Base-by-base conservation (phyloP, 257 asterid genomes). In the Nicotiana undulata region DNA sequence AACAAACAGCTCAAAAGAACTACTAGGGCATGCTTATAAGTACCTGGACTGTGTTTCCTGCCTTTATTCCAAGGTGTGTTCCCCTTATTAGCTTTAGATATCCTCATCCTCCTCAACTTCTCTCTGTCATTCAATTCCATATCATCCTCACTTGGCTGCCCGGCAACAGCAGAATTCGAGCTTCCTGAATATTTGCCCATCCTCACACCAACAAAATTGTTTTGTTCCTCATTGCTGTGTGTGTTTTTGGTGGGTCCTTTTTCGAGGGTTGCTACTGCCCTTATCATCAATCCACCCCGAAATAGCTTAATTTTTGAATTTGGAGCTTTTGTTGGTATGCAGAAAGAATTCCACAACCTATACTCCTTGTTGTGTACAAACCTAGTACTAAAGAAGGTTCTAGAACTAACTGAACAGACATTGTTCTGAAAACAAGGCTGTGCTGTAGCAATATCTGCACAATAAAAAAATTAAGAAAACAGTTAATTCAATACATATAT, bases 61-160 rank as follows among this genome's bases (percentile, higher is more conserved):
- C 99, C 99, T 88, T 90, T 90, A 88, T 96, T 96, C 99, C 99
- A 96, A 26, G 99, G 98, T 37, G 87, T 91, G 53, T 94, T 96
- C 61, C 99, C 99, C 80, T 92, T 96, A 84, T 94, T 96, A 34
- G 99, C 98, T 82, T 91, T 90, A 1, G 99, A 96, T 84, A 94
- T 94, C 90, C 96, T 90, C 95, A 87, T 84, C 89, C 99, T 94
- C 86, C 99, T 91, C 91, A 92, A 80, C 87, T 80, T 84, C 86
- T 94, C 98, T 80, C 91, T 88, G 53, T 90, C 97, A n/a, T 84
- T 89, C 79, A 89, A 79, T 63, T 90, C 90, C 28, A 78, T 77
- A 18, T 84, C 84, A 79, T 89, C 94, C 79, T 88, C 94, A 84
- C 81, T 80, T 59, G 87, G 83, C 32, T 85, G 40, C 83, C 87